phyloP scores from a whole-genome alignment of 176 grass and related monocot species.

The Carex cristatella region DNA sequence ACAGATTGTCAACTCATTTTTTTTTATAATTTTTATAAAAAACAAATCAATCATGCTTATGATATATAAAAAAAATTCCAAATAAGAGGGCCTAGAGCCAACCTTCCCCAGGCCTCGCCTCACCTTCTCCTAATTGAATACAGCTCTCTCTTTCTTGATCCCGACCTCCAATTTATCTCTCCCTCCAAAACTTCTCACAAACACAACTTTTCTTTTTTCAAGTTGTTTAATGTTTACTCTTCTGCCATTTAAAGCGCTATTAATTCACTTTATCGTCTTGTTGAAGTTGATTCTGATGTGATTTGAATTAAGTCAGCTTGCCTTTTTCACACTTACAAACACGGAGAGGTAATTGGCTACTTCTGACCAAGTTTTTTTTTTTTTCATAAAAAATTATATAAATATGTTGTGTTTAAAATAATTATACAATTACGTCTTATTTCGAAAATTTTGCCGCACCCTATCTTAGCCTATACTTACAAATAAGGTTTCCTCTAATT shows the following conservation, averaged over 20 bases:
- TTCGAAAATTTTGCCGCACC: too few species aligned
- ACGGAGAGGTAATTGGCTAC: too few species aligned
- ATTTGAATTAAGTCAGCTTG: background rate
- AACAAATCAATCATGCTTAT: too few species aligned
- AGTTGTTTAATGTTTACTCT: background rate
- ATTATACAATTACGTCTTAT: too few species aligned
- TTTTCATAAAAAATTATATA: too few species aligned
- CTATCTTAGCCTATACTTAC: too few species aligned
- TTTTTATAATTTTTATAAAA: too few species aligned
- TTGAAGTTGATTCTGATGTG: background rate
- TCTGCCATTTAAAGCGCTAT: background rate
- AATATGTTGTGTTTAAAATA: too few species aligned
- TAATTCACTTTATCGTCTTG: background rate
- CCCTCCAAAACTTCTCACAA: background rate
- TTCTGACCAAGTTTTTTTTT: too few species aligned
- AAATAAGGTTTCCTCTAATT: too few species aligned
- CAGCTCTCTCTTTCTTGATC: background rate
- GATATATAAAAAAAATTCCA: too few species aligned
- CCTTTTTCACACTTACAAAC: background rate
- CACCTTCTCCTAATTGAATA: background rate
- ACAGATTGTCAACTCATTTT: too few species aligned
- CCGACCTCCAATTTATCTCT: background rate
- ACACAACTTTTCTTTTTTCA: background rate
- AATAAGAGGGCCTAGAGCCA: background rate
- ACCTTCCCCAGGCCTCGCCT: conserved; percentile 7